phyloP scores from a whole-genome alignment of 345 rosid species.

The Syzygium jambos region DNA sequence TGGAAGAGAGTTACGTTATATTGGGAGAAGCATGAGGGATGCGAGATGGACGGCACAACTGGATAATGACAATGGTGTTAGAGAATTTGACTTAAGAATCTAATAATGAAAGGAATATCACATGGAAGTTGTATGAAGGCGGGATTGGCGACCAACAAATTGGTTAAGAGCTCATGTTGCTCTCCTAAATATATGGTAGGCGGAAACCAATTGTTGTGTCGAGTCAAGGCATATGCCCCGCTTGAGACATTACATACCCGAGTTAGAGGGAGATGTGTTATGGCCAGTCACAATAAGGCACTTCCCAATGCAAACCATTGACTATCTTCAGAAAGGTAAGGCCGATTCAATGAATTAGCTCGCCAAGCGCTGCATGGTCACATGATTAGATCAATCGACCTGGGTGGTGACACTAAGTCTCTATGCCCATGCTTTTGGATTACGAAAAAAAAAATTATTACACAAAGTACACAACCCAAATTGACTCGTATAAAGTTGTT shows the following conservation, averaged over 20 bases:
- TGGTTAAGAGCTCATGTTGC: not conserved
- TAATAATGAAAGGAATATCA: not conserved
- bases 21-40: not conserved
- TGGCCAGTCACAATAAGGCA: accelerated
- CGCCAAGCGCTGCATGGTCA: not conserved
- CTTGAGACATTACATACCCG: not conserved
- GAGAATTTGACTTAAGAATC: not conserved
- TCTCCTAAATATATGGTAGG: not conserved
- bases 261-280: not conserved
- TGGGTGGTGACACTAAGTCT: accelerated
- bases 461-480: not conserved
- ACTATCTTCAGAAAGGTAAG: no score
- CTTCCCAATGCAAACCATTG: not conserved
- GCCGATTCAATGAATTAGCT: not conserved
- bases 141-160: not conserved
- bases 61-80: not conserved
- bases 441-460: not conserved
- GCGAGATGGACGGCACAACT: not conserved
- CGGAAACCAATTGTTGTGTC: not conserved
- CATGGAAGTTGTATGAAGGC: not conserved
- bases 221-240: accelerated
- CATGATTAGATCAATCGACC: not conserved
- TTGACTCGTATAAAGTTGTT: not conserved
- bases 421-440: accelerated
- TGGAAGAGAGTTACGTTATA: not conserved